Percentiles rank a stretch among this genome's conserved stretches.
These are phyloP conservation scores for Aspergillus transmontanensis DNA, from an alignment of 2,329 filamentous ascomycete species.

Conservation along the genomic window DNA sequence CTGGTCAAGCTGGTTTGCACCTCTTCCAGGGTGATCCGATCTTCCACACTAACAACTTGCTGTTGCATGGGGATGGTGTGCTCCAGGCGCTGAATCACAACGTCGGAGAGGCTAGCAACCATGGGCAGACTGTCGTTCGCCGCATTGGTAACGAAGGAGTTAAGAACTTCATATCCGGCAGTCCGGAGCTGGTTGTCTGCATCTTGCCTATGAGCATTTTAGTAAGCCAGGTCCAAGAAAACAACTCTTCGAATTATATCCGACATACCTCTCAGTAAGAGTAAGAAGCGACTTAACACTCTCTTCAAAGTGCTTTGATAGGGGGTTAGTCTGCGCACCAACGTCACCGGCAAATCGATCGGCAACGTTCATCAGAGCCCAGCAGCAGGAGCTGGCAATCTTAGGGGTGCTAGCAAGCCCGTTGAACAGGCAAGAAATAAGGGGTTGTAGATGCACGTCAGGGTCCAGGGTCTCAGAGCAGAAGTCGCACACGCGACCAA, in stretches of 20 bases:
- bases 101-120: conserved; percentile 79
- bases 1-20: conserved; percentile 96
- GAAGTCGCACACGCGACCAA: conserved; percentile 93
- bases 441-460: conserved; percentile 74
- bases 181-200: conserved; percentile 88
- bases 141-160: conserved; percentile 88
- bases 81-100: conserved; percentile 88
- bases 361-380: conserved; percentile 97
- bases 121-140: conserved; percentile 81
- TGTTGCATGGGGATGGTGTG: conserved; percentile 85
- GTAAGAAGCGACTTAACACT: conserved; percentile 83
- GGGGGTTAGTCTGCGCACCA: conserved; percentile 74
- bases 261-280: conserved; percentile 70
- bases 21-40: conserved; percentile 92
- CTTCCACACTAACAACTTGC: conserved; percentile 95
- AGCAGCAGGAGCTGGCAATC: conserved; percentile 98
- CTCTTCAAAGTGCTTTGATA: conserved; percentile 90
- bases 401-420: conserved; percentile 89
- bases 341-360: conserved; percentile 91
- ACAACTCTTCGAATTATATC: neutral
- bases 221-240: conserved; percentile 1
- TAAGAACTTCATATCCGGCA: conserved; percentile 94
- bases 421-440: conserved; percentile 87
- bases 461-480: conserved; percentile 92
- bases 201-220: conserved; percentile 55